Evolutionary conservation across 2,329 filamentous ascomycete species (phyloP).

Genomic region (Trichoderma sp.): DNA sequence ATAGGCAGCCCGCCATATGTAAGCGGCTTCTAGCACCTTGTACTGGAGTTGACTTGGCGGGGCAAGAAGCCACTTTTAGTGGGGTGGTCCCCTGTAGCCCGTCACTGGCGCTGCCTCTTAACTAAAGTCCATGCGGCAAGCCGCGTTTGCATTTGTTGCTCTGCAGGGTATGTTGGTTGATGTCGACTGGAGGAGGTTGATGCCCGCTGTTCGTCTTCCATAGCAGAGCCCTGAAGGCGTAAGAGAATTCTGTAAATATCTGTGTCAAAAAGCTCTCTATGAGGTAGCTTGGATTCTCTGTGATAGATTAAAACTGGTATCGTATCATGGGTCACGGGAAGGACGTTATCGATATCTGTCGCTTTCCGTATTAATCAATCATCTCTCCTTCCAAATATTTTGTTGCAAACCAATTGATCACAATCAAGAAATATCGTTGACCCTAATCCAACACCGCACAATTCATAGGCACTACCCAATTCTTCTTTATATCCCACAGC

Average conservation of each 20-base stretch:
- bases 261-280: not conserved
- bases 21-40: conserved; percentile 24
- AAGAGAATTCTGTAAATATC: not conserved
- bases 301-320: not conserved
- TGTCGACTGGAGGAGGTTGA: no score
- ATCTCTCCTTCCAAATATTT: not conserved
- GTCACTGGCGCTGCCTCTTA: not conserved
- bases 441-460: not conserved
- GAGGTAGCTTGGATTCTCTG: not conserved
- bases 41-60: conserved; percentile 23
- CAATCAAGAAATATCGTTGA: not conserved
- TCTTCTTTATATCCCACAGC: not conserved
- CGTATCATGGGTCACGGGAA: not conserved
- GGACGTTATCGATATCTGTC: not conserved
- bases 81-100: conserved; percentile 25
- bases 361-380: not conserved
- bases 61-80: conserved; percentile 21
- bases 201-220: not conserved
- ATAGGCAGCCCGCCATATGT: conserved; percentile 24
- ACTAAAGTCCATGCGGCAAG: not conserved
- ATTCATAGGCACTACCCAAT: not conserved
- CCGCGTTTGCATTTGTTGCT: not conserved
- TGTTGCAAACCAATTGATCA: not conserved
- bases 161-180: not conserved
- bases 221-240: not conserved